Base-by-base conservation (phyloP, 306 rosid genomes). In the Canavalia ensiformis region DNA sequence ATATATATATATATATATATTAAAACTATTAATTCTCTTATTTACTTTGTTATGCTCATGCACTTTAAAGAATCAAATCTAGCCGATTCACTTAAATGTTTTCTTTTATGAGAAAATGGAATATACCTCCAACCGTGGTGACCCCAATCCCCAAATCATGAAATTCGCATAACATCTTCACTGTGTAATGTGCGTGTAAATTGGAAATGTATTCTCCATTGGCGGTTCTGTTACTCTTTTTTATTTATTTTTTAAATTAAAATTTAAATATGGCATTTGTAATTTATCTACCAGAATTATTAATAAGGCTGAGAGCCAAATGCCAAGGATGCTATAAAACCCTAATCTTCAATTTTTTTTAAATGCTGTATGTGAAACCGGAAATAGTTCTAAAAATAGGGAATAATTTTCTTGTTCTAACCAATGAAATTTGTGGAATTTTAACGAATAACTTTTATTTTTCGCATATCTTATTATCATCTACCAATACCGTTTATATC, bases 91-190 rank as follows among this genome's bases (percentile, higher is more conserved):
- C 37, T 3, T 60, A 60, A 9, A 1, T 31, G 67, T 31, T 13
- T 7, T n/a, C 2, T 13, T 2, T 12, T 18, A 12, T 0, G 8
- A 25, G 54, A 46, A 18, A 72, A 51, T 0, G n/a, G 72, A 55
- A 75, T 74, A 67, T 75, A 57, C 81, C 45, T 37, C 1, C 7
- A 7, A 4, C 35, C 44, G 35, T 35, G 35, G 57, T 29, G 70
- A 75, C n/a, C 46, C 34, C 56, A 56, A 29, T 68, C 29, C 30
- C 29, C 7, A 70, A 64, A 49, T 64, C 73, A 59, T 30, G 6
- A 65, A 65, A 28, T 28, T 66, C 54, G 66, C 55, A 51, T 41
- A 39, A 77, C 37, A 54, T 78, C 67, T 67, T 67, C 57, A 0
- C n/a, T 37, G 30, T 7, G 25, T 2, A 37, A 18, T 18, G 25